Base-by-base conservation (phyloP, 805 yeast genomes). In the Candida maris region DNA sequence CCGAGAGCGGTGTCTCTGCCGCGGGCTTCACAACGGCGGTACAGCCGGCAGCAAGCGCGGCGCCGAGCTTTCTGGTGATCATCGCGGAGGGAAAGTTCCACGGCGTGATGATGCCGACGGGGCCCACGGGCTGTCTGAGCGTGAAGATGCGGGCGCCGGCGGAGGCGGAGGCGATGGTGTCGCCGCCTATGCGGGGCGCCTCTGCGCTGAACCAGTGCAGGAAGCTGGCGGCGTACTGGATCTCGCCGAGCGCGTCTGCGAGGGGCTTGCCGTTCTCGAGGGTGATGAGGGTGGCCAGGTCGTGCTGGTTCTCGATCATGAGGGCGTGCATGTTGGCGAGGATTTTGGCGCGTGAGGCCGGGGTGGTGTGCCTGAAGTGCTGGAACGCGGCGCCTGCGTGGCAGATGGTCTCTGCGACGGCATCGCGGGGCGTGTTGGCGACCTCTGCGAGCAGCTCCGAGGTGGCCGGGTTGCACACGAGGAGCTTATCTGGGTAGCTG, bases 121-220 rank as follows among this genome's bases (percentile, higher is more conserved):
- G 88, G 2, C 94, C 94, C 34, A 85, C 67, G 5, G 94, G 91
- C 57, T 81, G 86, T 48, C 76, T 71, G 32, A 77, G 44, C 3
- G 85, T 67, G 38, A 75, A 47, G 37, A 83, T 77, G 37, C 79
- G 65, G 49, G 64, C 68, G 17, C 56, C 43, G 1, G 75, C 57
- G 38, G 60, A 64, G 30, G 68, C 64, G 2, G 86, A 75, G n/a
- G 73, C 71, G 37, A 83, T 74, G 5, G 72, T 58, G 42, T 76
- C 79, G 5, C 91, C 93, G 38, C 74, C 64, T 14, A 73, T 56
- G 40, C 88, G 70, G n/a, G 86, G 81, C 3, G 91, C 89, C 47
- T 79, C 85, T 53, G 81, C 89, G 19, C 91, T 71, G 57, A 77
- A 88, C 96, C 96, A 89, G 55, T 85, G 86, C 55, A 85, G 79